phyloP scores from a whole-genome alignment of 2,329 filamentous ascomycete species.

The Stachybotrys chlorohalonatus region DNA sequence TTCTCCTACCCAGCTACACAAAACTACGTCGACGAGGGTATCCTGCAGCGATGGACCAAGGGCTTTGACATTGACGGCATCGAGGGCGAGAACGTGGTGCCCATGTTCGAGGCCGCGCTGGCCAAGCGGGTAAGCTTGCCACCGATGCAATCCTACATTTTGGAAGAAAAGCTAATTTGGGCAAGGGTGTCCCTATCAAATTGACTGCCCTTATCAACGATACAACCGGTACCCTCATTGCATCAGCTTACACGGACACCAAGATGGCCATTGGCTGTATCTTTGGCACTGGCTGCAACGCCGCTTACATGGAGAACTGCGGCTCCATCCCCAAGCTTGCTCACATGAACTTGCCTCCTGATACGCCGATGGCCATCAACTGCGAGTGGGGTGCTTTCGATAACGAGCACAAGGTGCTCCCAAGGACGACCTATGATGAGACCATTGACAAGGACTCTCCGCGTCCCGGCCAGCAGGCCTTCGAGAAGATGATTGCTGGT shows the following conservation, averaged over 20 bases:
- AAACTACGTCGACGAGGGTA: constrained; percentile 84
- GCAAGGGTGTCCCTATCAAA: constrained; percentile 79
- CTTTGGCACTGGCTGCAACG: constrained; percentile 96
- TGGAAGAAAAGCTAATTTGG: background rate
- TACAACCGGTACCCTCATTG: constrained; percentile 93
- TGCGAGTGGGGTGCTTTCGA: constrained; percentile 97
- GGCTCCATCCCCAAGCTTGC: constrained; percentile 90
- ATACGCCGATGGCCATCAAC: constrained; percentile 89
- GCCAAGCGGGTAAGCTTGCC: constrained; percentile 36
- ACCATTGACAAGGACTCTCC: constrained; percentile 87
- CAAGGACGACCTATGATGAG: constrained; percentile 75
- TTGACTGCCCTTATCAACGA: constrained; percentile 93
- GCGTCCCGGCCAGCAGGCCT: constrained; percentile 85
- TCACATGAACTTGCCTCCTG: constrained; percentile 77
- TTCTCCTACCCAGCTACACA: constrained; percentile 95
- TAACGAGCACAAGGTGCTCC: constrained; percentile 83
- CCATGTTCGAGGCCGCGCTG: constrained; percentile 74
- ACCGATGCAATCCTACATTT: background rate
- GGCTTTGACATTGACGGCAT: constrained; percentile 91
- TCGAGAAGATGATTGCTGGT: constrained; percentile 97
- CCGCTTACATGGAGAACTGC: constrained; percentile 92
- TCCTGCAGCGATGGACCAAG: constrained; percentile 94
- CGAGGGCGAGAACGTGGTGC: constrained; percentile 83
- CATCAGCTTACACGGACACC: constrained; percentile 90
- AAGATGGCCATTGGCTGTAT: constrained; percentile 95